phyloP scores from a whole-genome alignment of 345 rosid species.

The Camelina neglecta region DNA sequence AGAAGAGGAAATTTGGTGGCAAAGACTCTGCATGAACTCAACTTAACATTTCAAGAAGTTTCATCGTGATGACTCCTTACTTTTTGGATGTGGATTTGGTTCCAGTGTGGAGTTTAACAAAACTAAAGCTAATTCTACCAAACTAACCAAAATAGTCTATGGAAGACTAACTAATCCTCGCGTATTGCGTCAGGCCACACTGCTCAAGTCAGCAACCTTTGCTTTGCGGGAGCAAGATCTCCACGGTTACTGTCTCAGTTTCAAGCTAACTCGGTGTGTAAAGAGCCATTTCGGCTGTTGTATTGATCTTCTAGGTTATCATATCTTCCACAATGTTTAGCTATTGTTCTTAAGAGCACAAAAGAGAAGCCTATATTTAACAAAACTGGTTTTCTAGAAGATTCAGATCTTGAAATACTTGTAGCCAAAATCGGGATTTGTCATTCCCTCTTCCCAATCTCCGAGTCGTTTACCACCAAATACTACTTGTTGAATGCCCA shows the following conservation, averaged over 20 bases:
- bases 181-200: conserved; percentile 12
- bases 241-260: conserved; percentile 12
- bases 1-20: conserved; percentile 92
- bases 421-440: conserved; percentile 71
- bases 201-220: conserved; percentile 1
- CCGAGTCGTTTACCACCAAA: conserved; percentile 83
- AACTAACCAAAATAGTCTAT: conserved; percentile 40
- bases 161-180: conserved; percentile 39
- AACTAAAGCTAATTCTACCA: conserved; percentile 39
- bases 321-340: conserved; percentile 21
- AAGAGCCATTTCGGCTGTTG: conserved; percentile 46
- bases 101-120: conserved; percentile 18
- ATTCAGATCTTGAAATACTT: conserved; percentile 77
- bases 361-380: conserved; percentile 21
- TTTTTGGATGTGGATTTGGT: conserved; percentile 21
- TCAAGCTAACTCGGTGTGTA: conserved; percentile 42
- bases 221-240: neutral
- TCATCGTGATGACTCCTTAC: conserved; percentile 46
- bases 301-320: conserved; percentile 31
- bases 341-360: conserved; percentile 20
- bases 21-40: conserved; percentile 81
- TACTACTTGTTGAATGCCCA: conserved; percentile 84
- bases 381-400: conserved; percentile 39
- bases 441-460: conserved; percentile 98
- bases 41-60: conserved; percentile 73